Conservation (phyloP, 345 rosid genomes). For the Angophora floribunda region DNA sequence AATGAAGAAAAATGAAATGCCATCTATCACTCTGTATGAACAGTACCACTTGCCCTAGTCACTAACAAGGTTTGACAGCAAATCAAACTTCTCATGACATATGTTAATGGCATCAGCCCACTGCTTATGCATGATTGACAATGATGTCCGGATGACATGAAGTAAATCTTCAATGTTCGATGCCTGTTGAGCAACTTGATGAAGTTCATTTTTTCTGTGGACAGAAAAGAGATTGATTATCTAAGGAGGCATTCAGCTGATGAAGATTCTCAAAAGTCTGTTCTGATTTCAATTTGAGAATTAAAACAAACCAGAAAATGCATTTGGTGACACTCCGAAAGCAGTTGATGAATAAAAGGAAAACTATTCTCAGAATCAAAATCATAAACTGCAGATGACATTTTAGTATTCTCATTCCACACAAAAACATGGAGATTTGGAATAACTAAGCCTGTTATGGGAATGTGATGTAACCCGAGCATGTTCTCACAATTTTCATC, state of each 20-base stretch:
- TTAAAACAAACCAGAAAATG: not conserved
- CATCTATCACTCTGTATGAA: not conserved
- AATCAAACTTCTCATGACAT: conserved; percentile 74
- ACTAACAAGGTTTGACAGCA: conserved; percentile 54
- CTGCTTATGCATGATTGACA: conserved; percentile 74
- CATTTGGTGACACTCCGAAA: not conserved
- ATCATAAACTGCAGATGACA: not conserved
- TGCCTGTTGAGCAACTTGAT: conserved; percentile 93
- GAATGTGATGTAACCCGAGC: not conserved
- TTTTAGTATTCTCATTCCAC: not conserved
- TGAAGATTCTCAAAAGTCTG: not conserved
- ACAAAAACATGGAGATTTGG: not conserved
- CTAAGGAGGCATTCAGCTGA: not conserved
- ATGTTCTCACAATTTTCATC: not conserved
- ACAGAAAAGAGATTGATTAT: not conserved
- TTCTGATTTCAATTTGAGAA: not conserved
- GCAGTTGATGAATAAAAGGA: not conserved
- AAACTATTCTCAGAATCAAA: not conserved
- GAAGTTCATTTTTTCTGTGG: conserved; percentile 78
- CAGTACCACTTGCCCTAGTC: conserved; percentile 54
- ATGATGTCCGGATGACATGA: conserved; percentile 68
- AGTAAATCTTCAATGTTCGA: conserved; percentile 81
- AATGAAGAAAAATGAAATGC: not conserved
- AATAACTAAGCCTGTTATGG: too few relatives aligned
- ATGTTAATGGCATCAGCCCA: conserved; percentile 81